A percentile compares a stretch with the other conserved stretches of the same genome.
Evolutionary conservation across 2,329 filamentous ascomycete genomes (phyloP).

Genomic region (Paracoccidioides brasiliensis): DNA sequence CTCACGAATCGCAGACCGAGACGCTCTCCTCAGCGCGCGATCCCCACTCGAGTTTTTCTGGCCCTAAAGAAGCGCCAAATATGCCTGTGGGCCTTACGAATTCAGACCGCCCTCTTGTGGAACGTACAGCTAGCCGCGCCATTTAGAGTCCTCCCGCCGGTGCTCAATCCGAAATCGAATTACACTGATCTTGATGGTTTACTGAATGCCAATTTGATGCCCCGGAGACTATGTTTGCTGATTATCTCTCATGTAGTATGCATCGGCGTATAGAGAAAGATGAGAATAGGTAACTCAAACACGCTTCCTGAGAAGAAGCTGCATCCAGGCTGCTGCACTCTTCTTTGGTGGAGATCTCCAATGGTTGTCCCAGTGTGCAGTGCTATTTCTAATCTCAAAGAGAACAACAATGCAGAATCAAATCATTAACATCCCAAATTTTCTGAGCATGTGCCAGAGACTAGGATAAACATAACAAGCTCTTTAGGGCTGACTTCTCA

Average conservation of each 20-base stretch:
- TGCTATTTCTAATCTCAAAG: background rate
- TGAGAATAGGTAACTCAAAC: too few relatives aligned
- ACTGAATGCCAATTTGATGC: background rate
- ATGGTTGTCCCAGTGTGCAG: background rate
- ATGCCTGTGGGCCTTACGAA: background rate
- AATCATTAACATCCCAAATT: background rate
- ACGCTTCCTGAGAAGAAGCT: too few relatives aligned
- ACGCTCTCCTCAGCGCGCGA: background rate
- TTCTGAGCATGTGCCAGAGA: background rate
- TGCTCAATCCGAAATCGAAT: background rate
- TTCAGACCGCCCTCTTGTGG: background rate
- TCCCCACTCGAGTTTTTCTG: background rate
- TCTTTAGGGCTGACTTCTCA: constrained; percentile 1
- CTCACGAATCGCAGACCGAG: background rate
- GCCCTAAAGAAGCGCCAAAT: background rate
- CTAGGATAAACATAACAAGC: constrained; percentile 1
- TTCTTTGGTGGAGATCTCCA: too few relatives aligned
- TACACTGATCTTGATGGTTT: background rate
- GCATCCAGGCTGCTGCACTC: too few relatives aligned
- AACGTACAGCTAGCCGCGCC: background rate
- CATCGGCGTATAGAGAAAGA: too few relatives aligned
- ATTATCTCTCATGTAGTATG: too few relatives aligned
- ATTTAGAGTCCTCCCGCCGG: background rate
- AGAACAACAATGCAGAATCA: background rate
- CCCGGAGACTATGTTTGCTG: too few relatives aligned